Conservation (phyloP, 371 early-diverging fungal genomes). For the Mucor saturninus region DNA sequence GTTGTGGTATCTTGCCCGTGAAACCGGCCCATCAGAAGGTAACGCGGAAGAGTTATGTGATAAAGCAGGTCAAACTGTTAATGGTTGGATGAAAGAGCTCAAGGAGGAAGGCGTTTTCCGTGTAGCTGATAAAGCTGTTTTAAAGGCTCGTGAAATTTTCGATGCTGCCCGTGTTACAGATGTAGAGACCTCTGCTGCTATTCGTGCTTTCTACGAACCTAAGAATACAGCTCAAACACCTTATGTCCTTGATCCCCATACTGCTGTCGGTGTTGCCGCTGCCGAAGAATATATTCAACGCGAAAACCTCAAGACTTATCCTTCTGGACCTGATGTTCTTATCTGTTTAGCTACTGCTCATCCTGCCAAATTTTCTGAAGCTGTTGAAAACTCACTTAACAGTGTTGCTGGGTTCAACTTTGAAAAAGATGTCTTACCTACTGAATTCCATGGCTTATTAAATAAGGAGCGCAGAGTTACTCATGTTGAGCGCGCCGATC, state of each 20-base stretch:
- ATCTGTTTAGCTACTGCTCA: slow-evolving; percentile 93
- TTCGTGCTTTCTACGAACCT: slow-evolving; percentile 69
- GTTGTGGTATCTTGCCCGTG: slow-evolving; percentile 87
- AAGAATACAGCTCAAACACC: slow-evolving; percentile 46
- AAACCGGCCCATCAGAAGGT: slow-evolving; percentile 44
- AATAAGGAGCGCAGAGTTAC: slow-evolving; percentile 72
- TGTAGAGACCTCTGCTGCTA: slow-evolving; percentile 74
- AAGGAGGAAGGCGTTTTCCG: slow-evolving; percentile 74
- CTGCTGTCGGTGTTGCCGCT: slow-evolving; percentile 92
- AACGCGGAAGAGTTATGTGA: slow-evolving; percentile 43
- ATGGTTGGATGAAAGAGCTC: slow-evolving; percentile 83
- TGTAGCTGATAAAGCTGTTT: slow-evolving; percentile 66
- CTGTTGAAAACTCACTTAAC: slow-evolving; percentile 83
- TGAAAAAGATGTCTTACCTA: slow-evolving; percentile 68
- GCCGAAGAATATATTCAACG: slow-evolving; percentile 63
- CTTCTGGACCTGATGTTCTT: slow-evolving; percentile 47
- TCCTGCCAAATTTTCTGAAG: slow-evolving; percentile 95
- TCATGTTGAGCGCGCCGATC: slow-evolving; percentile 61
- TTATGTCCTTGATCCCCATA: slow-evolving; percentile 95
- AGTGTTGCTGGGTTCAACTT: slow-evolving; percentile 60
- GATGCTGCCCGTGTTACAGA: slow-evolving; percentile 81
- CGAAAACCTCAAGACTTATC: slow-evolving; percentile 33
- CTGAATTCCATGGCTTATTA: slow-evolving; percentile 72
- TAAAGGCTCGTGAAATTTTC: slow-evolving; percentile 75
- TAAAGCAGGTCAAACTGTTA: slow-evolving; percentile 65